Evolutionary conservation across 164 flowering plant species (phyloP).

Genomic region (Paratinospora sagittata): DNA sequence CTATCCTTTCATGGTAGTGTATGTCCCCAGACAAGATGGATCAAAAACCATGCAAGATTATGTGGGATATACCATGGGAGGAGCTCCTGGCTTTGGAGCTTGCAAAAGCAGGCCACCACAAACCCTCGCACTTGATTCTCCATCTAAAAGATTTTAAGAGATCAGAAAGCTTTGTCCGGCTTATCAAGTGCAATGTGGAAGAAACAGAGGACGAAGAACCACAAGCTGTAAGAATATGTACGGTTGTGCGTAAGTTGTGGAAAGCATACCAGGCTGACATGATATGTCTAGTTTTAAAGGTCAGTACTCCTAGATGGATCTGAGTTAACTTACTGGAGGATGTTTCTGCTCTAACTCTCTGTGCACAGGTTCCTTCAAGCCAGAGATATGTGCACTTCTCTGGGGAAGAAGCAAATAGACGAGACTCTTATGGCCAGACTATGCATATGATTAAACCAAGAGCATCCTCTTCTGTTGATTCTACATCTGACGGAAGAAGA

Average conservation of each 20-base stretch:
- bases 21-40: slow-evolving; percentile 66
- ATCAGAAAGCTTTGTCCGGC: slow-evolving; percentile 64
- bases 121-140: slow-evolving; percentile 83
- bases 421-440: slow-evolving; percentile 27
- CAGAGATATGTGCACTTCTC: slow-evolving; percentile 62
- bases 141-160: slow-evolving; percentile 76
- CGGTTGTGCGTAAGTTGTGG: slow-evolving; percentile 67
- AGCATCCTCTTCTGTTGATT: slow-evolving; percentile 37
- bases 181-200: slow-evolving; percentile 69
- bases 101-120: slow-evolving; percentile 69
- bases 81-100: slow-evolving; percentile 83
- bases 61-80: slow-evolving; percentile 98
- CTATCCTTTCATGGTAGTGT: slow-evolving; percentile 38
- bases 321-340: not conserved
- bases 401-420: slow-evolving; percentile 52
- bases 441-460: slow-evolving; percentile 51
- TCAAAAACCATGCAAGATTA: slow-evolving; percentile 79
- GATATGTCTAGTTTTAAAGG: slow-evolving; percentile 47
- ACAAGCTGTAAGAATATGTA: slow-evolving; percentile 76
- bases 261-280: slow-evolving; percentile 54
- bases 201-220: slow-evolving; percentile 49
- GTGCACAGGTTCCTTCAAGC: slow-evolving; percentile 75
- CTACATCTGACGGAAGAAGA: slow-evolving; percentile 38
- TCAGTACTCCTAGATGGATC: slow-evolving; percentile 6
- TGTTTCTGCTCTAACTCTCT: slow-evolving; percentile 5